Evolutionary conservation across 2,329 filamentous ascomycete species (phyloP).

Genomic region (Colletotrichum sp.): DNA sequence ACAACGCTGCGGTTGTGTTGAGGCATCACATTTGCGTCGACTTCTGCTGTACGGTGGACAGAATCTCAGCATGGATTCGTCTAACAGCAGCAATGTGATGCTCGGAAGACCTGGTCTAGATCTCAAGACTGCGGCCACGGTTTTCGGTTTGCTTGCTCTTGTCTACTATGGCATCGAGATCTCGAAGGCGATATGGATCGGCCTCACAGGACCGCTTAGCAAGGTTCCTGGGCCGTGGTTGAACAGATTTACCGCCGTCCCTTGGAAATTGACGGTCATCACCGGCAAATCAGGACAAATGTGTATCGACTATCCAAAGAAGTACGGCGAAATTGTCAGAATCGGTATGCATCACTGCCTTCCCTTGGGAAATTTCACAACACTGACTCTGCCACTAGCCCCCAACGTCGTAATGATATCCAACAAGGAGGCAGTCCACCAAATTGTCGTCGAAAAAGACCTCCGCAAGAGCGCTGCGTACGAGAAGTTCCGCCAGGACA

Average conservation of each 20-base stretch:
- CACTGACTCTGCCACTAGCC: neutral
- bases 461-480: neutral
- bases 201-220: neutral
- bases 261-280: neutral
- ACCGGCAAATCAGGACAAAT: neutral
- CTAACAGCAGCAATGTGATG: neutral
- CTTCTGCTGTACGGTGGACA: neutral
- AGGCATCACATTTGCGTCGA: neutral
- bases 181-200: neutral
- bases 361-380: neutral
- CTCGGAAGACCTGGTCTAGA: neutral
- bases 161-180: neutral
- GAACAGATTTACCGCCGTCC: neutral
- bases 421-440: neutral
- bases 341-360: neutral
- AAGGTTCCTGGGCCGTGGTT: neutral
- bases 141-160: neutral
- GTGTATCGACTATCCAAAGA: neutral
- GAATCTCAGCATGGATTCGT: neutral
- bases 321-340: neutral
- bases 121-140: neutral
- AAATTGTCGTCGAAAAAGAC: neutral
- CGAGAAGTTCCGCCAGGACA: neutral
- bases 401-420: neutral
- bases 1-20: neutral